These are phyloP conservation scores for Tylopilus sp. DNA, from an alignment of 768 basidiomycete species.

Conservation along the genomic window DNA sequence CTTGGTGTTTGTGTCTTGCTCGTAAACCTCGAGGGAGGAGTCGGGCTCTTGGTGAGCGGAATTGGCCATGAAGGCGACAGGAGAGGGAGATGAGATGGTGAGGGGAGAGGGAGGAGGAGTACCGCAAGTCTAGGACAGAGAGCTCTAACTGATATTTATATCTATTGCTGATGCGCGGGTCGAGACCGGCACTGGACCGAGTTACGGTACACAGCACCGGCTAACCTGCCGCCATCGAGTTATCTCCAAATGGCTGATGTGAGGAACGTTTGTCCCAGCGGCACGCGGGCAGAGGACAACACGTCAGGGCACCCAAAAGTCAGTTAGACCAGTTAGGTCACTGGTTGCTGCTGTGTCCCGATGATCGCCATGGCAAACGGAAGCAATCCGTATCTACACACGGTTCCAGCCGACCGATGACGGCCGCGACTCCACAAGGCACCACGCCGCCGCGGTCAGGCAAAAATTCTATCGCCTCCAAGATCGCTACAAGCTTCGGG, in stretches of 20 bases:
- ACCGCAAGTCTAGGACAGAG: background rate
- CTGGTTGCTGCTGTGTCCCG: background rate
- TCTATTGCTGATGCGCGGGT: background rate
- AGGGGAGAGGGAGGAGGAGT: background rate
- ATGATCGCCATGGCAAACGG: slow-evolving; percentile 7
- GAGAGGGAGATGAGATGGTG: background rate
- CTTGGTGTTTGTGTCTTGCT: slow-evolving; percentile 26
- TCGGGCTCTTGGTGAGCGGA: background rate
- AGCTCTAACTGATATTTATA: background rate
- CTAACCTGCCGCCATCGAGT: background rate
- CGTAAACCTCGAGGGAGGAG: slow-evolving; percentile 26
- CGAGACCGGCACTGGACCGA: background rate
- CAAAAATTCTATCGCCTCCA: background rate
- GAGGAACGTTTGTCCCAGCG: slow-evolving; percentile 14
- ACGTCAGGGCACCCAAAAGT: background rate
- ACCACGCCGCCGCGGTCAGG: background rate
- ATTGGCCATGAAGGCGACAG: slow-evolving; percentile 8
- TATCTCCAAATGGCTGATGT: background rate
- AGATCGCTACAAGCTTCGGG: too few species aligned
- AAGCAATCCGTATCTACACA: too few species aligned
- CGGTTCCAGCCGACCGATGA: background rate
- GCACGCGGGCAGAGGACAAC: background rate
- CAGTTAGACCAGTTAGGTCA: too few species aligned
- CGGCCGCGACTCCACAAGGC: background rate
- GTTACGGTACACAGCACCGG: slow-evolving; percentile 4